phyloP scores from a whole-genome alignment of 2,329 filamentous ascomycete genomes.

The Neofusicoccum ribis region DNA sequence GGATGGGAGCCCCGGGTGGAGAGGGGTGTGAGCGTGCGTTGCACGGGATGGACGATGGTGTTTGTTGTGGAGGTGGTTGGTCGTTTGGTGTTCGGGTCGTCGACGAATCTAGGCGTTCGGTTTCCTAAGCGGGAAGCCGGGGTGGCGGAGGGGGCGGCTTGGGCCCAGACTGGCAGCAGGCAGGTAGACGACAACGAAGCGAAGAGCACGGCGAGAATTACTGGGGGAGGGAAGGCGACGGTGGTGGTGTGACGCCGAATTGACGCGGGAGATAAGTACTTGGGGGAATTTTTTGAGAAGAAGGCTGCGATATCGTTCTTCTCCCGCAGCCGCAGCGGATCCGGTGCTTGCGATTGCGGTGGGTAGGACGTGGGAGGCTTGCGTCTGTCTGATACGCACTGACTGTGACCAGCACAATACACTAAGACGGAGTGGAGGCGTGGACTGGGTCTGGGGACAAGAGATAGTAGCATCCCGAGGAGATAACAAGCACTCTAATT shows the following conservation, averaged over 20 bases:
- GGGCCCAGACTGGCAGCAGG: not conserved
- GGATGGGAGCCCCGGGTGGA: too few species aligned
- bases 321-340: not conserved
- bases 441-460: not conserved
- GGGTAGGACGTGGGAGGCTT: not conserved
- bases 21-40: not conserved
- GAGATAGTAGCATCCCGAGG: not conserved
- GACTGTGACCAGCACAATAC: constrained; percentile 7
- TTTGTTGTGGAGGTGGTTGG: not conserved
- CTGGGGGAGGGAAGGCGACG: not conserved
- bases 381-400: not conserved
- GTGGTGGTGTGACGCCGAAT: not conserved
- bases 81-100: not conserved
- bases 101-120: not conserved
- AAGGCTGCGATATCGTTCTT: not conserved
- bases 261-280: not conserved
- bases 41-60: not conserved
- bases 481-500: not conserved
- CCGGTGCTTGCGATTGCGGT: not conserved
- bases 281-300: not conserved
- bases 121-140: constrained; percentile 12
- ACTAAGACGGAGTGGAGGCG: not conserved
- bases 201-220: not conserved
- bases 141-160: not conserved
- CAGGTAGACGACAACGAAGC: not conserved